A percentile compares a stretch with the other conserved stretches of the same genome.
phyloP scores from a whole-genome alignment of 495 filamentous ascomycete species.

The Talaromyces adpressus region DNA sequence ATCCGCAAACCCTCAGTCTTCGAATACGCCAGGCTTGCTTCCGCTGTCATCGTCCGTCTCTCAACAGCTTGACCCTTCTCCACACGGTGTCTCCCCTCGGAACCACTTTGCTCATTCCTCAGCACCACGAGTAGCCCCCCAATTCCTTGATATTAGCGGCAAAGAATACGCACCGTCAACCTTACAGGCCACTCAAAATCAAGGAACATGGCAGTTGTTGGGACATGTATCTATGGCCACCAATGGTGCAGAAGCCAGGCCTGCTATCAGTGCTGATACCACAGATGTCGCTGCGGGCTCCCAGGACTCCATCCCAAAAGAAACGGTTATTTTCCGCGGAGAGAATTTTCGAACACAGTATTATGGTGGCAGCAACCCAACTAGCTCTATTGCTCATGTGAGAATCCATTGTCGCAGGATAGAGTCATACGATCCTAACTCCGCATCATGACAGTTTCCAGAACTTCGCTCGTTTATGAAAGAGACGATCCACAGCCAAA shows the following conservation, averaged over 20 bases:
- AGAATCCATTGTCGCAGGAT: slow-evolving; percentile 8
- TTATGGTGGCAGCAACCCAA: slow-evolving; percentile 41
- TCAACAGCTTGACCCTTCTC: not conserved
- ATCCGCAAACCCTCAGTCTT: not conserved
- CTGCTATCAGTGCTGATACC: slow-evolving; percentile 6
- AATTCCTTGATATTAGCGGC: slow-evolving; percentile 1
- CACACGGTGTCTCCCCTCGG: not conserved
- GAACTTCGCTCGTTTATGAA: slow-evolving; percentile 39
- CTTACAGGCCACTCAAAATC: not conserved
- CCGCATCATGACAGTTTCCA: slow-evolving; percentile 27
- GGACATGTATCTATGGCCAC: slow-evolving; percentile 13
- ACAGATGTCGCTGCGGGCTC: not conserved
- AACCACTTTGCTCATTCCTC: not conserved
- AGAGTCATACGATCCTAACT: slow-evolving; percentile 11
- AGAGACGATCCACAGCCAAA: slow-evolving; percentile 24
- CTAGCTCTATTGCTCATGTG: slow-evolving; percentile 40
- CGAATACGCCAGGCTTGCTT: not conserved
- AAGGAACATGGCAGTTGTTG: slow-evolving; percentile 4
- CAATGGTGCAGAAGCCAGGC: slow-evolving; percentile 6
- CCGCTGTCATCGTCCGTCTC: not conserved
- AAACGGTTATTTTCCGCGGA: slow-evolving; percentile 36
- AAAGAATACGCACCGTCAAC: not conserved
- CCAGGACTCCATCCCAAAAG: slow-evolving; percentile 17
- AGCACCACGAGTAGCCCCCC: not conserved
- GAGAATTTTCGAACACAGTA: slow-evolving; percentile 42